Base-by-base conservation (phyloP, 2,329 filamentous ascomycete genomes). In the Helotiales sp. region DNA sequence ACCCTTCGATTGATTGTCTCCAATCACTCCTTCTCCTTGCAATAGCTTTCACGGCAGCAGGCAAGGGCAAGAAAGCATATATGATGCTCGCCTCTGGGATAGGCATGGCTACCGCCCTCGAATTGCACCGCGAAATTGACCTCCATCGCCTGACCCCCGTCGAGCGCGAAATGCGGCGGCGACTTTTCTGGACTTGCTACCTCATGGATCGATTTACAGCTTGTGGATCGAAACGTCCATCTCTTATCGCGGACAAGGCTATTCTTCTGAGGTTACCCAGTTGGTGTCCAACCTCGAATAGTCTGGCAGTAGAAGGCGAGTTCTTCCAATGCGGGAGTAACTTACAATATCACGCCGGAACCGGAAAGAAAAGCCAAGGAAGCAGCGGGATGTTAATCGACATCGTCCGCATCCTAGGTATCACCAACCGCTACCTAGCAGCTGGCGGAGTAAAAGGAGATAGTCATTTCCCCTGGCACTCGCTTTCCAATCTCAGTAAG, bases 161-260 rank as follows among this genome's bases (percentile, higher is more conserved):
- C 3, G 91, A 96, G 69, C 82, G 88, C 55, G 91, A 96, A 75
- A 86, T 87, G 68, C 82, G 89, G 46, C 80, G 91, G 54, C 82
- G 89, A n/a, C 76, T 96, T 1, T 96, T 96, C 72, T 96, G 91
- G 91, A 87, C 89, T 2, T 93, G 90, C 70, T 96, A 95, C 67
- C 77, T 96, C 25, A 86, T 96, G 72, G 91, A 96, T 69, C 83
- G 89, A n/a, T 95, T 93, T 66, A 81, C 87, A 64, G 84, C 89
- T 1, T 91, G 89, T 63, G 91, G 91, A 15, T 93, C 91, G 3
- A 91, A 89, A 67, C 81, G 91, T 9, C 90, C 91, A 0, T 90
- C 89, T n/a, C 76, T 96, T 7, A 87, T 95, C 24, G 82, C 84
- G 25, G 91, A 96, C 72, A 86, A 90, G 68, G 87, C 85, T 1